Percentiles rank a stretch among this genome's conserved stretches.
phyloP scores from a whole-genome alignment of 139 green algal species.

The Tetradesmus obliquus region DNA sequence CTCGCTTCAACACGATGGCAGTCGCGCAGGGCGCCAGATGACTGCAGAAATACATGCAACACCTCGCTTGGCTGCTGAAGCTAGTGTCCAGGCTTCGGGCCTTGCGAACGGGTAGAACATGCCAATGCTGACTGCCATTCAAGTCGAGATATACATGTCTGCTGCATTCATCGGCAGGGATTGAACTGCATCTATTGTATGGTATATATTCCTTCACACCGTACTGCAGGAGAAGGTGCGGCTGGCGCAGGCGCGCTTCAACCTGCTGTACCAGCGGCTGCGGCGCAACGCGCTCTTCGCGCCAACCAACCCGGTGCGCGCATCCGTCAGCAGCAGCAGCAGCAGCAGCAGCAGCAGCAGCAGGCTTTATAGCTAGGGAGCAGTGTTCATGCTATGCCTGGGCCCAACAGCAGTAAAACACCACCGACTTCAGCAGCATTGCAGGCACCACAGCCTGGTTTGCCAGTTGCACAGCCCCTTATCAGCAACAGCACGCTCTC shows the following conservation, averaged over 20 bases:
- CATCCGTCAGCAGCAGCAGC: not conserved
- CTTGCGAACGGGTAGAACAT: not conserved
- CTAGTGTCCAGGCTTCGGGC: too few species aligned
- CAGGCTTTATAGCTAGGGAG: not conserved
- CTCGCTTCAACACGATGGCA: too few species aligned
- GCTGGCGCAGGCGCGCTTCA: conserved; percentile 78
- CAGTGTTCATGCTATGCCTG: not conserved
- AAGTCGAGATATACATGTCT: not conserved
- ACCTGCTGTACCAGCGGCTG: conserved; percentile 82
- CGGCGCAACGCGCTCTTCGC: conserved; percentile 73
- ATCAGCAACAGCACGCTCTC: too few species aligned
- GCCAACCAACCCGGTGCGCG: conserved; percentile 30
- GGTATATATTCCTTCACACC: not conserved
- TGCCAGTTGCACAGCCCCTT: too few species aligned
- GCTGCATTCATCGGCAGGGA: not conserved
- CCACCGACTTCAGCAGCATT: too few species aligned
- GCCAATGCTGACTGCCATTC: not conserved
- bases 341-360: not conserved
- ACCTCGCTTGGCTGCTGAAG: too few species aligned
- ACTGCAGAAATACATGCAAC: too few species aligned
- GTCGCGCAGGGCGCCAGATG: too few species aligned
- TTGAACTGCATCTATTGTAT: not conserved
- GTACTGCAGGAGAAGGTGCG: conserved; percentile 74
- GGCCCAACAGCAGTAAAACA: too few species aligned
- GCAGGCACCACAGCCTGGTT: too few species aligned